Conservation (phyloP, 2,329 filamentous ascomycete genomes). For the Trichoderma sp. region DNA sequence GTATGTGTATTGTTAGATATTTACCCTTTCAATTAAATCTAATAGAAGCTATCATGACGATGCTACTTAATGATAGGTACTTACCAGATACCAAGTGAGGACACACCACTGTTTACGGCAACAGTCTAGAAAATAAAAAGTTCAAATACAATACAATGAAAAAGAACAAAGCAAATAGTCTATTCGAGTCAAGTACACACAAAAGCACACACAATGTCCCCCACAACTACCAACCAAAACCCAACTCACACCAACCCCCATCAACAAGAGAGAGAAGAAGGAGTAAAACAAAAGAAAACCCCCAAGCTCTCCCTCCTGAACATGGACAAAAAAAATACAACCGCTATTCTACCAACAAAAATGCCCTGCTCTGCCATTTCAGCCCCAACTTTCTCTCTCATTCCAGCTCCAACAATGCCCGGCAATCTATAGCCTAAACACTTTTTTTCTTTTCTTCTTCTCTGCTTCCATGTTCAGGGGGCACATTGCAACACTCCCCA, state of each 20-base stretch:
- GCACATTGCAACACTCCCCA: not conserved
- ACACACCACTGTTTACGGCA: not conserved
- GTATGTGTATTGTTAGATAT: not conserved
- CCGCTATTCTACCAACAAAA: not conserved
- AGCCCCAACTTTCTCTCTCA: not conserved
- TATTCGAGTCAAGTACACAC: conserved; percentile 27
- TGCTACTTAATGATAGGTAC: not conserved
- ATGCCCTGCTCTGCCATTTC: not conserved
- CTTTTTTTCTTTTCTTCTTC: not conserved
- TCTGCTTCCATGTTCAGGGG: conserved; percentile 20
- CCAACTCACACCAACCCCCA: not conserved
- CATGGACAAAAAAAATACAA: not conserved
- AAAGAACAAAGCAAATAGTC: conserved; percentile 24
- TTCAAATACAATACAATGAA: conserved; percentile 20
- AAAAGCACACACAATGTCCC: not conserved
- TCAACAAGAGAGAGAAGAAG: not conserved
- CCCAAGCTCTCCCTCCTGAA: not conserved
- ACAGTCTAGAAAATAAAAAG: not conserved
- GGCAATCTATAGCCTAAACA: not conserved
- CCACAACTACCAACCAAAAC: not conserved
- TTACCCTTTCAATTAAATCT: not conserved
- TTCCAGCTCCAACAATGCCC: not conserved
- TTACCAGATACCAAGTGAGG: not conserved
- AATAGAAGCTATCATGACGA: not conserved
- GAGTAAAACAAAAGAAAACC: not conserved